These are phyloP conservation scores for Vitis riparia DNA, from an alignment of 164 flowering plant genomes.

Conservation along the genomic window DNA sequence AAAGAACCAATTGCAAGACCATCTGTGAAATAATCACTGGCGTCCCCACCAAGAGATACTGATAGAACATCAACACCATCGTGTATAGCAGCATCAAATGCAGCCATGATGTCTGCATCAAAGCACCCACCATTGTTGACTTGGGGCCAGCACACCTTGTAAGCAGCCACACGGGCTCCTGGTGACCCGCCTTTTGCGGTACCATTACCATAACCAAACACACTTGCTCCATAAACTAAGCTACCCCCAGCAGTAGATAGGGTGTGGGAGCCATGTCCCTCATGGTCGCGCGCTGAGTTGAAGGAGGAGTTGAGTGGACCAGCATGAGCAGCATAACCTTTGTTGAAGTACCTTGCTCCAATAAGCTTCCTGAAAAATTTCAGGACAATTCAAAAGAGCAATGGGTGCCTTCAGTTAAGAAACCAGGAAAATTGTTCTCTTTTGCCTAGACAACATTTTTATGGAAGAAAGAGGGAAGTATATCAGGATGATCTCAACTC, in stretches of 20 bases:
- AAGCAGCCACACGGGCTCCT: conserved; percentile 58
- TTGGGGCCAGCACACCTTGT: conserved; percentile 62
- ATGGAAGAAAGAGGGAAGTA: too few species aligned
- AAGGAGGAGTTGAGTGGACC: conserved; percentile 20
- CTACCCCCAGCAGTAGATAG: conserved; percentile 75
- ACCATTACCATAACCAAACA: conserved; percentile 54
- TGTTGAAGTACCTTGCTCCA: conserved; percentile 70
- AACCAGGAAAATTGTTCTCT: too few species aligned
- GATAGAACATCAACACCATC: conserved; percentile 64
- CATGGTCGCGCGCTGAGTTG: conserved; percentile 40
- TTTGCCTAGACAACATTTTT: too few species aligned
- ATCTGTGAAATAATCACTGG: conserved; percentile 38
- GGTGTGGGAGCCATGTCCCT: conserved; percentile 84
- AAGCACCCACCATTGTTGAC: conserved; percentile 25
- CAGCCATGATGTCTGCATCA: conserved; percentile 55
- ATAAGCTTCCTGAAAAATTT: conserved; percentile 55
- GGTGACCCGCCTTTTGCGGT: conserved; percentile 78
- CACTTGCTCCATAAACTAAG: conserved; percentile 51
- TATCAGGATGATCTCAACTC: too few species aligned
- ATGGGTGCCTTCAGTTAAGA: too few species aligned
- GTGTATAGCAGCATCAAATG: conserved; percentile 47
- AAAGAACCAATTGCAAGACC: conserved; percentile 60
- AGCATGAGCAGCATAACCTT: conserved; percentile 35
- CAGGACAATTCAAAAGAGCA: too few species aligned
- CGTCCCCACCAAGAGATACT: conserved; percentile 38